Evolutionary conservation across 805 yeast species (phyloP).

Genomic region (Ogataea thermomethanolica): DNA sequence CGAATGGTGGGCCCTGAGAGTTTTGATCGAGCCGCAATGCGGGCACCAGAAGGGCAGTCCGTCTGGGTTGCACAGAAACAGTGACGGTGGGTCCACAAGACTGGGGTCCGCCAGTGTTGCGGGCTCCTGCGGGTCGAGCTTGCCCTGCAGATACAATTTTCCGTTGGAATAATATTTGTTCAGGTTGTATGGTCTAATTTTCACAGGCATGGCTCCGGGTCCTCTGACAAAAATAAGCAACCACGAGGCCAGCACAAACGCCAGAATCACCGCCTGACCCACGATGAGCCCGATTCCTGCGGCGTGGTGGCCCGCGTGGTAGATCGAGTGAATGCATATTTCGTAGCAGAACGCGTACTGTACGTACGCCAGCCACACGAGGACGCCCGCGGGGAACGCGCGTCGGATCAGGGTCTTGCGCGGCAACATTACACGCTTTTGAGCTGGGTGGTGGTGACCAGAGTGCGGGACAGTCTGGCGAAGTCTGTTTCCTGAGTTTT

Average conservation of each 20-base stretch:
- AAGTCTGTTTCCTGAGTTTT: slow-evolving; percentile 24
- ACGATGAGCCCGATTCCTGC: slow-evolving; percentile 34
- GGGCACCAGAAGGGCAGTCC: slow-evolving; percentile 82
- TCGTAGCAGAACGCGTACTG: slow-evolving; percentile 30
- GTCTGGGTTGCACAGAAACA: slow-evolving; percentile 62
- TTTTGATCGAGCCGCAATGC: slow-evolving; percentile 59
- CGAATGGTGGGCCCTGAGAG: slow-evolving; percentile 71
- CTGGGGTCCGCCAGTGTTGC: slow-evolving; percentile 2
- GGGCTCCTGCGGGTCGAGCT: slow-evolving; percentile 7
- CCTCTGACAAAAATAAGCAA: slow-evolving; percentile 43
- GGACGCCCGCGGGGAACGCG: slow-evolving; percentile 14
- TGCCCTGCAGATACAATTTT: slow-evolving; percentile 4
- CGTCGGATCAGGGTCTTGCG: not conserved
- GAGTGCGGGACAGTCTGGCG: slow-evolving; percentile 20
- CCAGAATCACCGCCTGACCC: slow-evolving; percentile 28
- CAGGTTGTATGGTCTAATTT: slow-evolving; percentile 36
- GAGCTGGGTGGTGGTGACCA: slow-evolving; percentile 29
- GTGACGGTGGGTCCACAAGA: slow-evolving; percentile 46
- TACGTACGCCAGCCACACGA: slow-evolving; percentile 24
- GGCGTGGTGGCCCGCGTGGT: slow-evolving; percentile 41
- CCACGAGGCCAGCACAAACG: slow-evolving; percentile 41
- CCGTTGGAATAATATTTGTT: slow-evolving; percentile 25
- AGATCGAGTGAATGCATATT: slow-evolving; percentile 25
- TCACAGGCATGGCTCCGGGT: slow-evolving; percentile 48
- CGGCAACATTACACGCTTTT: slow-evolving; percentile 23